Base-by-base conservation (phyloP, 2,329 filamentous ascomycete genomes). In the Penicillium sp. region DNA sequence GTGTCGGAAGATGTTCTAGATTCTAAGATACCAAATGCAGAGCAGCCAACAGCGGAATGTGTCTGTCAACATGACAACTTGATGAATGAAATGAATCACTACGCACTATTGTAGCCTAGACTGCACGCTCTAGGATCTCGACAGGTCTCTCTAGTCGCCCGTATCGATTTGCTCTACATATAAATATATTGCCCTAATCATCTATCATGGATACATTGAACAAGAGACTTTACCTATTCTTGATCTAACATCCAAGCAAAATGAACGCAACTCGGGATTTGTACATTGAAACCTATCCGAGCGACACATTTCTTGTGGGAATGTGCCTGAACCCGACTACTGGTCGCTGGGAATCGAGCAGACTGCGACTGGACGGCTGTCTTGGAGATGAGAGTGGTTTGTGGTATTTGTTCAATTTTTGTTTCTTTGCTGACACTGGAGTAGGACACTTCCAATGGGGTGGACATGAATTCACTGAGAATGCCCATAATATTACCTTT, bases 301-400 rank as follows among this genome's bases (percentile, higher is more conserved):
- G n/a, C 13, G 44, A 46, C 21, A 46, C 44, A 15, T 46, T 36
- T n/a, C 44, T 46, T 23, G 31, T 46, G 31, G 44, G 31, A 5
- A 10, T 23, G 23, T 46, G 44, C 16, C 10, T 46, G 46, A 36
- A 48, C 28, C 28, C 28, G 8, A 42, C 29, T 16, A 29, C 38
- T 36, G 31, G 18, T 29, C 36, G 31, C 38, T 48, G 46, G 46
- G 31, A 48, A 5, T 24, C 24, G 33, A 48, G 46, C 24, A 42
- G n/a, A 21, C 38, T 48, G 15, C 24, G 46, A 42, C 29, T 48
- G 46, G 46, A 48, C 29, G 26, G 46, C 46, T 48, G 46, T 31
- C 46, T 48, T 33, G 46, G 46, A 42, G 46, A 48, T 42, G 41
- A 48, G 39, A 8, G 23, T 10, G 46, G 46, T 42, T 41, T 18